phyloP scores from a whole-genome alignment of 768 basidiomycete genomes.

The Mycena maculata region DNA sequence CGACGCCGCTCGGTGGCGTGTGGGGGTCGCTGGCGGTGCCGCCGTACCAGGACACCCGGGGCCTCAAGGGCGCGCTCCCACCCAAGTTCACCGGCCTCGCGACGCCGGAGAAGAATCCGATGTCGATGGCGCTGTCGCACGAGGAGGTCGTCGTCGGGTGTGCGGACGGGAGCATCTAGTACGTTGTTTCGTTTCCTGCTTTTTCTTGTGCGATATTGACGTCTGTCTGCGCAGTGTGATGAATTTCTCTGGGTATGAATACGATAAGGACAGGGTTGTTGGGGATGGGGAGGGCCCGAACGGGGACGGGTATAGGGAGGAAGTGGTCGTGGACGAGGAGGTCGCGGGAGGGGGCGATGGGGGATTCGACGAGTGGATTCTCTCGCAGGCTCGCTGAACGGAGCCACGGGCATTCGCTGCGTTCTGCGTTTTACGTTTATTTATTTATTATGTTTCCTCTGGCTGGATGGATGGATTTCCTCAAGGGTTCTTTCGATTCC shows the following conservation, averaged over 20 bases:
- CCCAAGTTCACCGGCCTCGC: constrained; percentile 81
- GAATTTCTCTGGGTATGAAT: constrained; percentile 71
- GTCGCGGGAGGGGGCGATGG: constrained; percentile 1
- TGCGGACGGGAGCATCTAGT: constrained; percentile 94
- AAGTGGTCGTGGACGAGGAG: constrained; percentile 8
- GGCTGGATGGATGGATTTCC: constrained; percentile 25
- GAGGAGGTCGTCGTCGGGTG: constrained; percentile 93
- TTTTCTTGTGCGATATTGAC: constrained; percentile 13
- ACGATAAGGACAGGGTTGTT: constrained; percentile 61
- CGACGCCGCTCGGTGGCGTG: constrained; percentile 76
- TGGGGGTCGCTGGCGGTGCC: constrained; percentile 77
- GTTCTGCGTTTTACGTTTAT: not conserved
- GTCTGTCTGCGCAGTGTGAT: constrained; percentile 56
- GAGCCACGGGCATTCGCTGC: not conserved
- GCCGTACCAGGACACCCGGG: constrained; percentile 58
- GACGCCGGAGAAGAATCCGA: constrained; percentile 92
- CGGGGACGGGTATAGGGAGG: constrained; percentile 43
- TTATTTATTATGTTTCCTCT: not conserved
- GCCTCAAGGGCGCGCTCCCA: constrained; percentile 72
- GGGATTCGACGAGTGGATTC: constrained; percentile 34
- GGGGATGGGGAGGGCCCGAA: constrained; percentile 69
- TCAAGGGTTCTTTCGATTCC: no score
- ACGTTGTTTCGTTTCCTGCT: constrained; percentile 47
- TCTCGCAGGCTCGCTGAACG: constrained; percentile 20
- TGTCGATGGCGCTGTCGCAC: constrained; percentile 93